Evolutionary conservation across 768 basidiomycete species (phyloP), one percentile per base, ranked within the genome.

Genomic region (Lentinula lateritia): DNA sequence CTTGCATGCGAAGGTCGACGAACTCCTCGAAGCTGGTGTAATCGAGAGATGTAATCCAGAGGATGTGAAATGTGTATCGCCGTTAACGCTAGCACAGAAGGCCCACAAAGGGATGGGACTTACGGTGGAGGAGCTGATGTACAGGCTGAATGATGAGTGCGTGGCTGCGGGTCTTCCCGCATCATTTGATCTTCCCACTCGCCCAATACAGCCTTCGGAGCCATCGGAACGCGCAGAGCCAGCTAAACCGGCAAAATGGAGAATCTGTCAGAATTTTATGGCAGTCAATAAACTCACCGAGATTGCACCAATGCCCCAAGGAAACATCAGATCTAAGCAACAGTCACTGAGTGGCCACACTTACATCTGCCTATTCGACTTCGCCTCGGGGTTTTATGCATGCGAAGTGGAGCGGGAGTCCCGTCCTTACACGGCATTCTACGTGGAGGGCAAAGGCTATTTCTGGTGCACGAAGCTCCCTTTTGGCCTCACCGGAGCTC

Each of bases 61-160:
- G 2, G 66, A 74, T 0, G 75, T 79, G 16, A 76, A 77, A 60
- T 74, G 71, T 18, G 67, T 75, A 0, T 64, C 70, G 0, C 69
- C 68, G 0, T 78, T 71, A 0, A 75, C 68, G 0, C 64, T 82
- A 0, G 76, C 74, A 0, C 66, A 72, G 59, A 80, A 81, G 57
- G 73, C 66, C 5, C 73, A 75, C 20, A 66, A 73, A 4, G 64
- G 66, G 0, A 66, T 61, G 0, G 74, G 76, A 0, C 57, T 78
- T 0, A 65, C 70, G 0, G 35, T 73, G 0, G 73, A 75, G 3
- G 75, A 78, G 42, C 69, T 80, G 0, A 65, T 71, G 41, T 69
- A 71, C 39, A n/a, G 36, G 0, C 67, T 76, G 5, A 77, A 79
- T 57, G 68, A 75, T 20, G 56, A 75, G 50, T 77, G 75, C 53